Base-by-base conservation (phyloP, 2,329 filamentous ascomycete species). In the Ophiostoma ips region DNA sequence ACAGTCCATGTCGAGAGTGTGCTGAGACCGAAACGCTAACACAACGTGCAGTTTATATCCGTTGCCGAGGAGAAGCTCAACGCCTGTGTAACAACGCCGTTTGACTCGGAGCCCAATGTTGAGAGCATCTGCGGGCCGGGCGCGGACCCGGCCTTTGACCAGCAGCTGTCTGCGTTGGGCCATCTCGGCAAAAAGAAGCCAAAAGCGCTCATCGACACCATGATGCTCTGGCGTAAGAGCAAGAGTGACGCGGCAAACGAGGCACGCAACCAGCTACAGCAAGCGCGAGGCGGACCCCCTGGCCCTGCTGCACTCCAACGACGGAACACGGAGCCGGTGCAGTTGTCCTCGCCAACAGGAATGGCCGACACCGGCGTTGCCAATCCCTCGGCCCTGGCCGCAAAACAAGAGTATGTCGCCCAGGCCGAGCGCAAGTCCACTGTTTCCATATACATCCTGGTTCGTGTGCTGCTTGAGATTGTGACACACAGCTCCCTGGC, bases 181-280 rank as follows among this genome's bases (percentile, higher is more conserved):
- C 90, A 96, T 63, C 95, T 98, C 60, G 87, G 90, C 49, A 85
- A 87, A 52, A 84, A 89, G 57, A 94, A 94, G 62, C 94, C 94
- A 5, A 96, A 94, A 63, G 86, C 88, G 5, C 68, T 98, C 48
- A 95, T 98, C 60, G 92, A 98, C 65, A 89, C 87, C 18, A 88
- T 98, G 64, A 98, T 98, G 87, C 76, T 94, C 31, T 98, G 92
- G 92, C 81, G 92, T 50, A 96, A 95, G 66, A 86, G 80, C 56
- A 96, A 96, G 69, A 94, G 88, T 56, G 90, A 96, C 65, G 81
- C 84, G 19, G 88, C 89, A 28, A 83, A 79, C 58, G 77, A 83
- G 55, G 82, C 84, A 28, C 72, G 79, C 19, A 65, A 57, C 41
- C 72, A 79, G 58, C 65, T 80, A 19, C 76, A 79, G 56, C 75